Conservation (phyloP, 2,329 filamentous ascomycete species). For the Emergomyces pasteurianus region DNA sequence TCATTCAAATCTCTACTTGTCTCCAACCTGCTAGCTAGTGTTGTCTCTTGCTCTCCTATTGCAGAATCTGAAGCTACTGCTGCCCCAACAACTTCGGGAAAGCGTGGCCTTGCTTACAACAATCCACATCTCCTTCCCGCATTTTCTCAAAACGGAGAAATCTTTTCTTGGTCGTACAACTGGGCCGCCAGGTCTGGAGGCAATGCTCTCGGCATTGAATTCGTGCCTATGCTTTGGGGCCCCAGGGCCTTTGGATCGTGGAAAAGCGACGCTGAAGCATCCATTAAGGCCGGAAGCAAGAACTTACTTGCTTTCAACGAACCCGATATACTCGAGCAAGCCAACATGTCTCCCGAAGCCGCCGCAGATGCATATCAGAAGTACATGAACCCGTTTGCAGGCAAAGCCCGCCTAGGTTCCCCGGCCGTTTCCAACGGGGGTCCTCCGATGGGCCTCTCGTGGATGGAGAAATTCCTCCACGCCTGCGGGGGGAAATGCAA, state of each 20-base stretch:
- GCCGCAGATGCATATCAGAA: slow-evolving; percentile 26
- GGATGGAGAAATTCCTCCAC: slow-evolving; percentile 30
- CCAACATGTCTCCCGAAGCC: slow-evolving; percentile 25
- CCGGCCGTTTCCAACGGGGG: slow-evolving; percentile 32
- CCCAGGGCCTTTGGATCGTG: slow-evolving; percentile 25
- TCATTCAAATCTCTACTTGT: slow-evolving; percentile 25
- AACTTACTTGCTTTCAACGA: slow-evolving; percentile 38
- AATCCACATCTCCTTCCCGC: slow-evolving; percentile 20
- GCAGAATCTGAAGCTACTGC: neutral
- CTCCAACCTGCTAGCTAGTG: slow-evolving; percentile 23
- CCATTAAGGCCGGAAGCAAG: slow-evolving; percentile 23
- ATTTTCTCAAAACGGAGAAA: slow-evolving; percentile 17
- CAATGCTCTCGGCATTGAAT: slow-evolving; percentile 25
- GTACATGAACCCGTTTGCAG: slow-evolving; percentile 28
- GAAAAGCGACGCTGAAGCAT: slow-evolving; percentile 22
- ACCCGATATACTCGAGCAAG: slow-evolving; percentile 29
- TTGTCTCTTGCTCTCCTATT: slow-evolving; percentile 23
- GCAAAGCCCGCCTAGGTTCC: slow-evolving; percentile 29
- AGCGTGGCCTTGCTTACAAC: slow-evolving; percentile 32
- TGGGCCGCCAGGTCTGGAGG: slow-evolving; percentile 27
- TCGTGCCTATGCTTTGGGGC: slow-evolving; percentile 37
- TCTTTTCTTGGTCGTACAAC: slow-evolving; percentile 35
- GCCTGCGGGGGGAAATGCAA: slow-evolving; percentile 26
- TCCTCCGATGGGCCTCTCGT: slow-evolving; percentile 25
- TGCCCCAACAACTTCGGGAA: slow-evolving; percentile 7